These are phyloP conservation scores for Plantago coronopus DNA, from an alignment of 305 asterid species.

Conservation along the genomic window DNA sequence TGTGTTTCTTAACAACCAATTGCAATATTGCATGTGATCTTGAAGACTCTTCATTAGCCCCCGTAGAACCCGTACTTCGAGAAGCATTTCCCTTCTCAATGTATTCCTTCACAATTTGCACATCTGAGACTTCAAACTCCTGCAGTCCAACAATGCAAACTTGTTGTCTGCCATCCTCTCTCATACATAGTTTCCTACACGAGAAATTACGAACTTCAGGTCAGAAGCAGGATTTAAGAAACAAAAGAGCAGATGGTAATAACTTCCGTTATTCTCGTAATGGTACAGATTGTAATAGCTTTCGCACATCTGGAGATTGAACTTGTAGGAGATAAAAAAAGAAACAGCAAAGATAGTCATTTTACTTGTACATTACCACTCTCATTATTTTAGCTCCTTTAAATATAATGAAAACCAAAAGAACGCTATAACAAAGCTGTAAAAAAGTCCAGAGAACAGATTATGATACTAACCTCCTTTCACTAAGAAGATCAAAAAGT, in stretches of 20 bases:
- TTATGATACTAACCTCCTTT: constrained; percentile 70
- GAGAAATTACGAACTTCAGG: constrained; percentile 18
- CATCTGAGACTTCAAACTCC: constrained; percentile 98
- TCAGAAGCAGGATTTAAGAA: constrained; percentile 2
- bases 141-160: constrained; percentile 98
- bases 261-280: neutral
- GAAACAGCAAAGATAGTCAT: constrained; percentile 13
- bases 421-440: constrained; percentile 3
- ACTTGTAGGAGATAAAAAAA: constrained; percentile 4
- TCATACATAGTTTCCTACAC: constrained; percentile 86
- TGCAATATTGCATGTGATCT: constrained; percentile 98
- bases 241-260: no score
- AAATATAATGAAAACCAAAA: constrained; percentile 11
- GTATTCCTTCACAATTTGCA: constrained; percentile 85
- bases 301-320: constrained; percentile 16
- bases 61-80: constrained; percentile 98
- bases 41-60: constrained; percentile 99
- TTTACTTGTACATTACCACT: constrained; percentile 2
- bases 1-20: constrained; percentile 84
- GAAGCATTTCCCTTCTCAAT: constrained; percentile 93
- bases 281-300: no score
- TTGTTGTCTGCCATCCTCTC: constrained; percentile 98
- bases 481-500: constrained; percentile 92
- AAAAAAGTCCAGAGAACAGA: constrained; percentile 16
- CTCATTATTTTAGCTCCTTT: constrained; percentile 5